Evolutionary conservation across 2,329 filamentous ascomycete genomes (phyloP), one percentile per base, ranked within the genome.

Genomic region (Cytospora mali): DNA sequence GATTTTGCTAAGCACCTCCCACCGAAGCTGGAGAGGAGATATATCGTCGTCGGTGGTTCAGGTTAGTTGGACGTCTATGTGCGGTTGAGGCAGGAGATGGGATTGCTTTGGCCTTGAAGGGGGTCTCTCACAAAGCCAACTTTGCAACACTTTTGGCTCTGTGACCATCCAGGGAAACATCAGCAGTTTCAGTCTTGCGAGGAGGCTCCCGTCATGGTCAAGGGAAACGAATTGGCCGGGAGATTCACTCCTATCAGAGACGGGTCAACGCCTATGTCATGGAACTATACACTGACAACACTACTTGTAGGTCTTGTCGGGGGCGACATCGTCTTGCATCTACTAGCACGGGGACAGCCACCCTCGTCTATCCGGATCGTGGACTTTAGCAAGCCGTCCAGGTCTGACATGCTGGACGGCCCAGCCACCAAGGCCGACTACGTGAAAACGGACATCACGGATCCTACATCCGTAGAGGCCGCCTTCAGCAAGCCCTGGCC

Each of bases 21-120:
- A 4, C 76, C 74, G 1, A 75, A 71, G 61, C 67, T 77, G 54
- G 72, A 77, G 14, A 74, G 79, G 50, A 74, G 78, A 29, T 81
- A 81, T 65, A 67, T 81, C 35, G 72, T 81, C 4, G 77, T 79
- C 5, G 79, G 80, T 16, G 80, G 79, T 14, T 80, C 78, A n/a
- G 79, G 78, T 79, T 58, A 69, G 75, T 72, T 23, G 3, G 6
- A n/a, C 29, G 51, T 21, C 3, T 21, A 16, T 9, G 31, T 2
- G 14, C n/a, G n/a, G n/a, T n/a, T 51, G 49, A 14, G 23, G 16
- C 10, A 29, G 23, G 49, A 11, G 9, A 46, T 6, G 39, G 9
- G n/a, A 1, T 11, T 23, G n/a, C 16, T 1, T 23, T 23, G 39
- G n/a, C 39, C 31, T 10, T 33, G 31, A n/a, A n/a, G n/a, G n/a